phyloP scores from a whole-genome alignment of 1,284 basidiomycete genomes.

The Pascua sp. region DNA sequence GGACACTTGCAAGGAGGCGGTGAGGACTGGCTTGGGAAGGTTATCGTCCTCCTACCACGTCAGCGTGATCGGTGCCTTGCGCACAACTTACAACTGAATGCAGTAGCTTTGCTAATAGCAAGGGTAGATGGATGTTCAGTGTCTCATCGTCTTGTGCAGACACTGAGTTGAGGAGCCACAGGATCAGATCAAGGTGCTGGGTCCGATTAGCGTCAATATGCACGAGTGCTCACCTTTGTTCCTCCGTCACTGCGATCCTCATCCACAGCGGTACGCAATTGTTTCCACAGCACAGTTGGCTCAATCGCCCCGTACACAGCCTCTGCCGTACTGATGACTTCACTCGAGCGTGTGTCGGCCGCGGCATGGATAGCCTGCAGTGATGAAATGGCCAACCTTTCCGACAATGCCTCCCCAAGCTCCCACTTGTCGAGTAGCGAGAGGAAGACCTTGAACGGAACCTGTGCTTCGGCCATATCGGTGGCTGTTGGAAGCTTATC shows the following conservation, averaged over 20 bases:
- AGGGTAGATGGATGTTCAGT: constrained; percentile 24
- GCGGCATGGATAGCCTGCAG: constrained; percentile 24
- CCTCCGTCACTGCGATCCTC: constrained; percentile 50
- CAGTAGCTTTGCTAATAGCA: constrained; percentile 23
- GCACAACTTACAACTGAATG: not conserved
- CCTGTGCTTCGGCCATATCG: constrained; percentile 66
- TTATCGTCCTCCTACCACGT: no score
- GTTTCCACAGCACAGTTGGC: constrained; percentile 80
- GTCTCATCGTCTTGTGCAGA: constrained; percentile 54
- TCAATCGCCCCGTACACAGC: constrained; percentile 92
- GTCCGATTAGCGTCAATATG: not conserved
- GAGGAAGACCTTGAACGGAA: constrained; percentile 93
- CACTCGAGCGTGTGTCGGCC: constrained; percentile 3
- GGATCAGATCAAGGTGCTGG: constrained; percentile 42
- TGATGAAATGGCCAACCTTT: constrained; percentile 71
- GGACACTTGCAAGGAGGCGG: constrained; percentile 4
- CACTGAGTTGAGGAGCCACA: constrained; percentile 50
- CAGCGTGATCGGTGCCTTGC: no score
- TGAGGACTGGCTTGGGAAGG: no score
- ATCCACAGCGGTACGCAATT: constrained; percentile 55
- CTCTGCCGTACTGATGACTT: constrained; percentile 79
- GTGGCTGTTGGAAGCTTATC: constrained; percentile 55
- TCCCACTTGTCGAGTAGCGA: constrained; percentile 96
- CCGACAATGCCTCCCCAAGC: constrained; percentile 77
- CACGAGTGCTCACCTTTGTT: not conserved